Evolutionary conservation across 2,329 filamentous ascomycete genomes (phyloP).

Genomic region (Hypoxylon sp.): DNA sequence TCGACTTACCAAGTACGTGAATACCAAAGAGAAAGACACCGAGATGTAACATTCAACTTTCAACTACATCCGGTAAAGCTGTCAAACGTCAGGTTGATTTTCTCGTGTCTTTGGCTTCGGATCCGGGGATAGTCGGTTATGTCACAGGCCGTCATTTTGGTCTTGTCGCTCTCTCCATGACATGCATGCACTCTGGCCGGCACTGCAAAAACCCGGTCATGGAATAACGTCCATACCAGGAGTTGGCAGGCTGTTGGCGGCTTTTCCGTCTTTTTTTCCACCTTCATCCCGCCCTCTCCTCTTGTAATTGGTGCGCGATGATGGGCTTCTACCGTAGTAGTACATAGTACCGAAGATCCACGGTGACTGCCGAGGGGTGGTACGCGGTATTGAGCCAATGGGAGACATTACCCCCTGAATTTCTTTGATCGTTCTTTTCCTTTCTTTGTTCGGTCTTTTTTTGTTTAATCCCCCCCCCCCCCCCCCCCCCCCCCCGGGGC

Average conservation of each 20-base stretch:
- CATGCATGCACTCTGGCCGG: not conserved
- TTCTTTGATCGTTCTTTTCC: not conserved
- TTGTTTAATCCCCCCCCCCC: not conserved
- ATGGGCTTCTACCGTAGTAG: constrained; percentile 23
- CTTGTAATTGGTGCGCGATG: constrained; percentile 15
- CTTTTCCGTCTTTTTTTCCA: constrained; percentile 4
- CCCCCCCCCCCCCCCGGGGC: not conserved
- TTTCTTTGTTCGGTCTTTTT: constrained; percentile 8
- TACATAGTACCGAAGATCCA: constrained; percentile 24
- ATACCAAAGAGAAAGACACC: constrained; percentile 12
- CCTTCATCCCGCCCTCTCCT: not conserved
- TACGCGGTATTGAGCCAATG: constrained; percentile 14
- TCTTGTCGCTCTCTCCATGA: not conserved
- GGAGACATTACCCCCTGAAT: constrained; percentile 16
- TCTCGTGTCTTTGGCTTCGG: constrained; percentile 9
- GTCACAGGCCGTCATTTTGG: constrained; percentile 16
- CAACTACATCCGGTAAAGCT: not conserved
- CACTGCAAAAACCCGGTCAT: not conserved
- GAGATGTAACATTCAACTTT: constrained; percentile 9
- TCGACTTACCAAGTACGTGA: constrained; percentile 18
- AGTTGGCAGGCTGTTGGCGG: constrained; percentile 1
- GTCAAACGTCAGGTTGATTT: constrained; percentile 7
- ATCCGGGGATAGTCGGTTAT: constrained; percentile 10
- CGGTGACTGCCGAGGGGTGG: constrained; percentile 8
- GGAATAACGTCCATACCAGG: not conserved